These are phyloP conservation scores for Nicotiana tomentosiformis DNA, from an alignment of 257 asterid genomes.

Conservation along the genomic window DNA sequence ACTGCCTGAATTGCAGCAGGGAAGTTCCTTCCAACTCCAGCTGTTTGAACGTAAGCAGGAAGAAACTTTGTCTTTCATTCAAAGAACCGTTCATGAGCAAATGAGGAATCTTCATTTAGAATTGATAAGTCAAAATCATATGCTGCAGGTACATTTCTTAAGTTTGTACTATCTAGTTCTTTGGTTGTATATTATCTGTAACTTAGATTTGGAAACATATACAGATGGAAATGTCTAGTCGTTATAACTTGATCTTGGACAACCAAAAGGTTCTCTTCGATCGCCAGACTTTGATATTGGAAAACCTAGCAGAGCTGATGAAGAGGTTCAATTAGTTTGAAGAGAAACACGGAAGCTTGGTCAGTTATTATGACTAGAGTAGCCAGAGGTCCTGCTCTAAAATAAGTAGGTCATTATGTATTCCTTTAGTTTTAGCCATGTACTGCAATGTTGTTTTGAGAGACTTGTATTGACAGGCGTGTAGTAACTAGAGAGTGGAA, in stretches of 20 bases:
- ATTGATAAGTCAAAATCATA: conserved; percentile 74
- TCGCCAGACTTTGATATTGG: conserved; percentile 34
- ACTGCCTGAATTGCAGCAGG: conserved; percentile 59
- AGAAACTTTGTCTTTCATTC: conserved; percentile 77
- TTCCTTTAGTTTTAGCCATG: conserved; percentile 4
- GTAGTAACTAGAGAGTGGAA: background rate
- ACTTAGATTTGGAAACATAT: conserved; percentile 1
- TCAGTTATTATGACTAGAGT: conserved; percentile 44
- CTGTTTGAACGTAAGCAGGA: conserved; percentile 89
- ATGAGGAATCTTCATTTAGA: conserved; percentile 91
- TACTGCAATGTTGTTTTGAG: background rate
- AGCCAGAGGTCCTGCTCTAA: background rate
- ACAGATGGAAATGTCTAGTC: conserved; percentile 74
- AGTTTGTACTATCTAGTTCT: background rate
- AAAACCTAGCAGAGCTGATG: conserved; percentile 81
- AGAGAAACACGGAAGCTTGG: conserved; percentile 79
- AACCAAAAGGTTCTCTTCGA: no score
- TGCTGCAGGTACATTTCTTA: conserved; percentile 72
- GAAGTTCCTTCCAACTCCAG: conserved; percentile 82
- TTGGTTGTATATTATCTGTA: background rate
- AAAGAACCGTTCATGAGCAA: conserved; percentile 85
- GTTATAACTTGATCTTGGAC: conserved; percentile 14
- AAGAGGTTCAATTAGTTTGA: conserved; percentile 64
- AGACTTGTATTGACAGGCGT: background rate
- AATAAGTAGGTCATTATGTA: background rate